Conservation (phyloP, 1,139 yeast genomes). For the Wickerhamomyces sp. region DNA sequence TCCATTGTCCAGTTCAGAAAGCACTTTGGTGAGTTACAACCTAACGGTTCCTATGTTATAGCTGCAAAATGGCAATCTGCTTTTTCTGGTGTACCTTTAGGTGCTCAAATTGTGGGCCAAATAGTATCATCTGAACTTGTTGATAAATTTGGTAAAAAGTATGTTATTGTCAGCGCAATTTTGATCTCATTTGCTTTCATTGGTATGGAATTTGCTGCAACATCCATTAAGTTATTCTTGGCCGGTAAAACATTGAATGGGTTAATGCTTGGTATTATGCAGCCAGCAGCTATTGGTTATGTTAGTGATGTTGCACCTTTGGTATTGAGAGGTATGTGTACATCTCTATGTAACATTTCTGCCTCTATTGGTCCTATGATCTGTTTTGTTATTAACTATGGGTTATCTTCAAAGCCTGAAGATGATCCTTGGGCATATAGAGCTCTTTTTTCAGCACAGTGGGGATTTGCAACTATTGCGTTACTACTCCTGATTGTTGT, state of each 20-base stretch:
- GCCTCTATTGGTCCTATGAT: constrained; percentile 28
- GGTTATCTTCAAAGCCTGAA: constrained; percentile 15
- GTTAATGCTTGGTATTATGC: constrained; percentile 23
- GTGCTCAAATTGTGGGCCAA: constrained; percentile 39
- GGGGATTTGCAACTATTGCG: constrained; percentile 27
- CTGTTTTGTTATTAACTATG: constrained; percentile 21
- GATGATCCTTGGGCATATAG: constrained; percentile 25
- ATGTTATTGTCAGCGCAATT: constrained; percentile 40
- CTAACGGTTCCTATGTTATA: constrained; percentile 21
- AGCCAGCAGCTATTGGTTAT: constrained; percentile 21
- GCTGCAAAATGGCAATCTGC: constrained; percentile 30
- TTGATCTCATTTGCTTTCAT: constrained; percentile 15
- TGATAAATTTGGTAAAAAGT: constrained; percentile 54
- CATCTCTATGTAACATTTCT: constrained; percentile 23
- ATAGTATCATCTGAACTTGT: constrained; percentile 47
- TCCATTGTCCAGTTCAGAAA: constrained; percentile 27
- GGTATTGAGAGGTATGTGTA: constrained; percentile 27
- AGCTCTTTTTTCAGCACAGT: constrained; percentile 28
- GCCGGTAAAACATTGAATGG: constrained; percentile 29
- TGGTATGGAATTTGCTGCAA: constrained; percentile 24
- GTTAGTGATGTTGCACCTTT: constrained; percentile 29
- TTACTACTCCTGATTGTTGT: constrained; percentile 10
- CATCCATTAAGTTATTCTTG: constrained; percentile 23
- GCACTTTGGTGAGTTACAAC: constrained; percentile 26
- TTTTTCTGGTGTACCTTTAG: constrained; percentile 28